These are phyloP conservation scores for Drosera spatulata DNA, from an alignment of 179 eudicot genomes.

Conservation along the genomic window DNA sequence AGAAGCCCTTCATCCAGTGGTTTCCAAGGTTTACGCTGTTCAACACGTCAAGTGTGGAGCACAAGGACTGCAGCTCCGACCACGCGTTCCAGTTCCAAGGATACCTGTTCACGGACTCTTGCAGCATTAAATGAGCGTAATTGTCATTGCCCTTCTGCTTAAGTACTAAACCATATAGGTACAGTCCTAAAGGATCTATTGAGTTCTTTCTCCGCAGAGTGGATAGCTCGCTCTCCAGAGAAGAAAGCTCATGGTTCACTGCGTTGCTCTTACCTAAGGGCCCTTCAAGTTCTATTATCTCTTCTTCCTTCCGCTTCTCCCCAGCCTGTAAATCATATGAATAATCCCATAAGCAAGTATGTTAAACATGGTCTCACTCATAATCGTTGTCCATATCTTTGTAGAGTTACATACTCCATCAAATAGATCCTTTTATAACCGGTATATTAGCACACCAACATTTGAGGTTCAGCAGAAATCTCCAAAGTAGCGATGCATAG, in stretches of 20 bases:
- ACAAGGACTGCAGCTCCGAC: conserved; percentile 70
- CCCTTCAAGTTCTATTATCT: conserved; percentile 84
- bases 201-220: conserved; percentile 46
- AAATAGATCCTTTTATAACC: too few relatives aligned
- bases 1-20: conserved; percentile 98
- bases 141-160: conserved; percentile 77
- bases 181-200: conserved; percentile 75
- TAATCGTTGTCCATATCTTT: too few relatives aligned
- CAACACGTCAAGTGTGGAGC: conserved; percentile 60
- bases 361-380: too few relatives aligned
- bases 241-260: conserved; percentile 60
- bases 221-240: conserved; percentile 78
- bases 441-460: too few relatives aligned
- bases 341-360: background rate
- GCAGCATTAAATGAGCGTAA: conserved; percentile 63
- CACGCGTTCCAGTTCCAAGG: conserved; percentile 99
- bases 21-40: conserved; percentile 60
- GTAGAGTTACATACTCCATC: too few relatives aligned
- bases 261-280: conserved; percentile 77
- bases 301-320: conserved; percentile 96
- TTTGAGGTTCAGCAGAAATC: too few relatives aligned
- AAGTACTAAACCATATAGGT: conserved; percentile 81
- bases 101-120: conserved; percentile 79
- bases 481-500: too few relatives aligned
- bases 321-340: conserved; percentile 52